Evolutionary conservation across 78 protist genomes (phyloP), one percentile per base, ranked within the genome.

Genomic region (Mastigamoeba balamuthi): DNA sequence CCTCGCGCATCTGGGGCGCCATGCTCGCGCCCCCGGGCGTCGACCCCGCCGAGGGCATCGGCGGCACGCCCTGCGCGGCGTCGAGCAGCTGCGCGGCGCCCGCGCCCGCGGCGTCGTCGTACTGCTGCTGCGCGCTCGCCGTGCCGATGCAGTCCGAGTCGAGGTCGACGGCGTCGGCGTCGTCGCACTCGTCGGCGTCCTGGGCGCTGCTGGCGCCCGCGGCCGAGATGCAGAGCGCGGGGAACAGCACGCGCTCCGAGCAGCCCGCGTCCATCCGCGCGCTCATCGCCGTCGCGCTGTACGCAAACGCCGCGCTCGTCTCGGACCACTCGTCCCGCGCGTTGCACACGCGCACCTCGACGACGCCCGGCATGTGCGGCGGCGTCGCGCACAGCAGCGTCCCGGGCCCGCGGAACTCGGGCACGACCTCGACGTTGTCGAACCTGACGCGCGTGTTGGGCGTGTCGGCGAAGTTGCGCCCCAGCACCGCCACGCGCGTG

Each of bases 381-480:
- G 90, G 90, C 38, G 90, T 75, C 67, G 69, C 41, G 41, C 85
- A 79, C 6, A 75, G 3, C 58, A 85, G 44, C 0, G 90, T 85
- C 33, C 83, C 82, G 35, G 38, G 44, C 10, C 81, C 72, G 35
- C 69, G 77, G 44, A 80, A 85, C 39, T 68, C 72, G 37, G 90
- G 90, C 28, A 41, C 30, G 0, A 85, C 85, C 40, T 85, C 90
- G 39, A 72, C 39, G 48, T 75, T 78, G 35, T 70, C 90, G 42
- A 85, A 85, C 6, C 41, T 29, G 0, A 85, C 28, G 30, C 90
- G 44, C 40, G 82, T 78, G 9, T 70, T 79, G 0, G 90, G 90
- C 28, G 90, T 66, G 41, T 85, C 85, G 8, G 80, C 90, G 64
- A 85, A 85, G 52, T 85, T 85, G 25, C 66, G 9, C 37, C 90